phyloP scores from a whole-genome alignment of 2,329 filamentous ascomycete genomes.

The Neophaeococcomyces mojaviensis region DNA sequence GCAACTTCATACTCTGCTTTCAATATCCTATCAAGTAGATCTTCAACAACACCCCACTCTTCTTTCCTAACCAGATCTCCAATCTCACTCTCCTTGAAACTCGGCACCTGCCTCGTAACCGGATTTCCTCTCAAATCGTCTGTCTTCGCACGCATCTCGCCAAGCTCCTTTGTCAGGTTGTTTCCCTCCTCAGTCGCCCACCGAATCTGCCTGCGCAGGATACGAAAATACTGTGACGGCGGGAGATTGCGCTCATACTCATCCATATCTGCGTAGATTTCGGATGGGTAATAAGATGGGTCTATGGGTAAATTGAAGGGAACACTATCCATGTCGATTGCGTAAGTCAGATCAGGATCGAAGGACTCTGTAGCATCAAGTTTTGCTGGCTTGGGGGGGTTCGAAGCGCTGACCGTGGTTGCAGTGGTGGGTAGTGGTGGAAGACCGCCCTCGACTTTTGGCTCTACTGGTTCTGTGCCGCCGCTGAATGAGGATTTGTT shows the following conservation, averaged over 20 bases:
- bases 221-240: constrained; percentile 36
- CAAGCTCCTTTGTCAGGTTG: constrained; percentile 30
- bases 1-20: constrained; percentile 10
- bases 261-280: constrained; percentile 36
- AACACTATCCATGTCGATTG: constrained; percentile 30
- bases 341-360: constrained; percentile 19
- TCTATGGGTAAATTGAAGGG: constrained; percentile 27
- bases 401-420: constrained; percentile 12
- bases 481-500: constrained; percentile 11
- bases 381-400: constrained; percentile 18
- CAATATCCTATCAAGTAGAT: constrained; percentile 17
- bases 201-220: constrained; percentile 40
- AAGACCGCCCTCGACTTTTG: constrained; percentile 17
- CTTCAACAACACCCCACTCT: constrained; percentile 18
- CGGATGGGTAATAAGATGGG: constrained; percentile 26
- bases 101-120: constrained; percentile 8
- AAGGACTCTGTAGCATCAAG: constrained; percentile 25
- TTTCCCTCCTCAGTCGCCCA: constrained; percentile 40
- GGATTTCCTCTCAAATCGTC: constrained; percentile 19
- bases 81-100: constrained; percentile 17
- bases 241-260: constrained; percentile 36
- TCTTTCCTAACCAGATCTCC: constrained; percentile 18
- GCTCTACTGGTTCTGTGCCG: constrained; percentile 13
- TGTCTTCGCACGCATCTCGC: constrained; percentile 13
- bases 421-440: constrained; percentile 22